phyloP scores from a whole-genome alignment of 2,329 filamentous ascomycete genomes.

The Trematosphaeria pertusa region DNA sequence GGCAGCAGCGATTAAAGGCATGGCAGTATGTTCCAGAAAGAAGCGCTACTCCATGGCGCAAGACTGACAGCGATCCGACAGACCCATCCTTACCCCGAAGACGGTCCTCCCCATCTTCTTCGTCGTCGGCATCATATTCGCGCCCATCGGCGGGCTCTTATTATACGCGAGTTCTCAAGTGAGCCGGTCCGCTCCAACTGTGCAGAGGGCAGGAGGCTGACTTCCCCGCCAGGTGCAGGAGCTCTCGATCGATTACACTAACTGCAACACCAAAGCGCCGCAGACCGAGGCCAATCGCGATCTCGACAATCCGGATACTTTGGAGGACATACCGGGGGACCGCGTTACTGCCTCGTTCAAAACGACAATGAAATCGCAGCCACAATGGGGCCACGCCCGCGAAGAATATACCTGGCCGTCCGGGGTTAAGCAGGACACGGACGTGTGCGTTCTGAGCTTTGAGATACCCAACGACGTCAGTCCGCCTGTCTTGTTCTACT shows the following conservation, averaged over 20 bases:
- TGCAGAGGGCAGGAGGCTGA: constrained; percentile 16
- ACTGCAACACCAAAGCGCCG: constrained; percentile 69
- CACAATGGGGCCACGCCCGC: constrained; percentile 42
- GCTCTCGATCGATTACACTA: constrained; percentile 87
- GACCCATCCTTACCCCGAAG: constrained; percentile 93
- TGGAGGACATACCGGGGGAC: constrained; percentile 61
- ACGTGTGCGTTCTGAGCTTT: constrained; percentile 77
- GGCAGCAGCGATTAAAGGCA: constrained; percentile 95
- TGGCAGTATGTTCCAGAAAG: constrained; percentile 81
- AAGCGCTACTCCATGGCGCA: not conserved
- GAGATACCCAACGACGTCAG: constrained; percentile 78
- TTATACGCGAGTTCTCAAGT: constrained; percentile 86
- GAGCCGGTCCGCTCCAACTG: constrained; percentile 22
- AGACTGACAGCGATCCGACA: constrained; percentile 56
- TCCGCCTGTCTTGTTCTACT: constrained; percentile 90
- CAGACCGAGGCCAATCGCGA: constrained; percentile 24
- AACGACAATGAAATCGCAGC: constrained; percentile 46
- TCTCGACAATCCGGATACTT: constrained; percentile 32
- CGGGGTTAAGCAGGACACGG: constrained; percentile 39
- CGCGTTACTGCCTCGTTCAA: constrained; percentile 77
- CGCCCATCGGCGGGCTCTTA: constrained; percentile 86
- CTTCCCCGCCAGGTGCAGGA: constrained; percentile 76
- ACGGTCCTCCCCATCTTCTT: constrained; percentile 93
- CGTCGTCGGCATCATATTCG: constrained; percentile 87
- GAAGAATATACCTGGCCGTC: constrained; percentile 14